Percentiles rank a stretch among this genome's conserved stretches.
phyloP scores from a whole-genome alignment of 1,284 basidiomycete genomes.

The Melanopsichium pennsylvanicum region DNA sequence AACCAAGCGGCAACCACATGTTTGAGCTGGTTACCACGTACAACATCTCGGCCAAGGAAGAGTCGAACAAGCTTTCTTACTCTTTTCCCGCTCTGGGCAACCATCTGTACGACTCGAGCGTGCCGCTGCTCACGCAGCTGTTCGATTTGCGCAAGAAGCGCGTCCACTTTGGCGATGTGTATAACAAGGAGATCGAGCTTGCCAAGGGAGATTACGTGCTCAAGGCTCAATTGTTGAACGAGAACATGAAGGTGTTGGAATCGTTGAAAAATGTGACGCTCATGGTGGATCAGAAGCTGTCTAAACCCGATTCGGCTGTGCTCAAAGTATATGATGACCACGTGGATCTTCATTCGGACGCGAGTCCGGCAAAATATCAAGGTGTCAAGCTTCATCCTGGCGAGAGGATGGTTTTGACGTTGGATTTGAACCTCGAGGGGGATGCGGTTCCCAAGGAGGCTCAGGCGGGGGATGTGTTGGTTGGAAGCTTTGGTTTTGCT shows the following conservation, averaged over 20 bases:
- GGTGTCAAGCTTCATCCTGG: constrained; percentile 63
- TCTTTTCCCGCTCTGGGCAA: constrained; percentile 58
- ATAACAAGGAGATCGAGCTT: constrained; percentile 63
- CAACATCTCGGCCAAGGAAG: constrained; percentile 58
- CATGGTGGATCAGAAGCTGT: constrained; percentile 60
- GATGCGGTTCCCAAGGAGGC: constrained; percentile 64
- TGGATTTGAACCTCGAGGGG: constrained; percentile 61
- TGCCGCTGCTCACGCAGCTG: constrained; percentile 62
- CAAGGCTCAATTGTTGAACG: constrained; percentile 59
- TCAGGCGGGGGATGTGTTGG: constrained; percentile 61
- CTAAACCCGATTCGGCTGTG: constrained; percentile 59
- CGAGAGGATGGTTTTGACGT: constrained; percentile 57
- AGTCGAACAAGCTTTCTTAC: constrained; percentile 52
- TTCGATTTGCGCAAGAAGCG: constrained; percentile 60
- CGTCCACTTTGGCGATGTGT: constrained; percentile 64
- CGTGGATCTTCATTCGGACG: constrained; percentile 57
- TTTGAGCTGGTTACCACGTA: constrained; percentile 65
- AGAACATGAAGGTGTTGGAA: constrained; percentile 59
- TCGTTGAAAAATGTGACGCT: constrained; percentile 59
- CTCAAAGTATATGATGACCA: constrained; percentile 64
- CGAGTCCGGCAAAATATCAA: constrained; percentile 49
- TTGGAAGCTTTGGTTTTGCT: constrained; percentile 60
- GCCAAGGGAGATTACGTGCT: constrained; percentile 64
- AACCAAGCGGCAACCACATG: constrained; percentile 60
- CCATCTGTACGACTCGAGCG: constrained; percentile 64